Evolutionary conservation across 148 eudicot species (phyloP).

Genomic region (Camellia sinensis): DNA sequence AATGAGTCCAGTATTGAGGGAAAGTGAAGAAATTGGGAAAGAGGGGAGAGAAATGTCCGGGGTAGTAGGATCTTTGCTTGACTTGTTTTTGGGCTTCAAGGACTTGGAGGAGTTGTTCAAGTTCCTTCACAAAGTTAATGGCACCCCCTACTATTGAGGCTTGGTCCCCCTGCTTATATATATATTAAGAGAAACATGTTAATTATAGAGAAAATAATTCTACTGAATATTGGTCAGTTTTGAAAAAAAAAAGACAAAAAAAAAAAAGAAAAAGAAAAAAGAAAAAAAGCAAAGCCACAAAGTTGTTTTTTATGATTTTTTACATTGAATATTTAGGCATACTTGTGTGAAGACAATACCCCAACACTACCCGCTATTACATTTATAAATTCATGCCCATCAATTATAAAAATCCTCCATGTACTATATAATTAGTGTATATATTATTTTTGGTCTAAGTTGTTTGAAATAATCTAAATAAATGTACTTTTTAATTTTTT

Average conservation of each 20-base stretch:
- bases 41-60: background rate
- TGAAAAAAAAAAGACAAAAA: background rate
- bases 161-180: conserved; percentile 54
- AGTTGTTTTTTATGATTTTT: no score
- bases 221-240: no score
- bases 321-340: background rate
- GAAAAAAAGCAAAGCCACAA: background rate
- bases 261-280: background rate
- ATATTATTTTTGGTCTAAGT: no score
- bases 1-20: conserved; percentile 45
- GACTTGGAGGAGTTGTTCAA: conserved; percentile 50
- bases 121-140: conserved; percentile 57
- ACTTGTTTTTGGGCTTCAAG: conserved; percentile 35
- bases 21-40: conserved; percentile 46
- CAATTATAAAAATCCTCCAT: background rate
- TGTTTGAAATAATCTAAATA: no score
- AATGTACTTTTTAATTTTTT: no score
- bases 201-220: background rate
- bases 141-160: conserved; percentile 70
- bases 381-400: no score
- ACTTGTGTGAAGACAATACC: no score
- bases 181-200: background rate
- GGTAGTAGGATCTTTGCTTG: background rate
- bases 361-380: no score
- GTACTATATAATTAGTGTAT: background rate